These are phyloP conservation scores for Boechera stricta DNA, from an alignment of 345 rosid genomes.

Conservation along the genomic window DNA sequence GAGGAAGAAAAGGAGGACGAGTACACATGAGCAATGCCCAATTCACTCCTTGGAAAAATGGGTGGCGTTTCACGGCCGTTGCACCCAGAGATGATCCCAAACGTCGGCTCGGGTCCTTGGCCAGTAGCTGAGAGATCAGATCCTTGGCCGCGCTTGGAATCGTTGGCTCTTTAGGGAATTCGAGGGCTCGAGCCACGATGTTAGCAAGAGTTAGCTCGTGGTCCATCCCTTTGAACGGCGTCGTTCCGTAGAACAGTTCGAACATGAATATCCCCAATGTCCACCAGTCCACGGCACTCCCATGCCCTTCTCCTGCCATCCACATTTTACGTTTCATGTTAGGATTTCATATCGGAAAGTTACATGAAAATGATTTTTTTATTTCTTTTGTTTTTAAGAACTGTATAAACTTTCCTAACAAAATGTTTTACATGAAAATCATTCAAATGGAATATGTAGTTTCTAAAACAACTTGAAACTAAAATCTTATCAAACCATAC, in stretches of 20 bases:
- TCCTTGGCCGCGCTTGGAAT: constrained; percentile 70
- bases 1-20: constrained; percentile 78
- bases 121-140: constrained; percentile 67
- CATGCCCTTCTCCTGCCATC: constrained; percentile 79
- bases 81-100: constrained; percentile 86
- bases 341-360: neutral
- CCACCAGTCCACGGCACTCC: constrained; percentile 96
- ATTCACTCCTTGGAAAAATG: constrained; percentile 83
- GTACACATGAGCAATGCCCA: constrained; percentile 94
- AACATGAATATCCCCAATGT: constrained; percentile 83
- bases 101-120: constrained; percentile 77
- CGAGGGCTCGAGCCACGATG: constrained; percentile 93
- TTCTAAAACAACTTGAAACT: too few species aligned
- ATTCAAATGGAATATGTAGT: too few species aligned
- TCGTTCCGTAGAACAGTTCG: constrained; percentile 77
- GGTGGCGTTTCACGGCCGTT: constrained; percentile 79
- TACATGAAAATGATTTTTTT: neutral
- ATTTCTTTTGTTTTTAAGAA: neutral
- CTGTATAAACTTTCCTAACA: neutral
- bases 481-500: too few species aligned
- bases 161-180: constrained; percentile 77
- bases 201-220: constrained; percentile 89
- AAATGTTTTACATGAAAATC: neutral
- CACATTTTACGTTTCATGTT: constrained; percentile 2
- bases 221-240: constrained; percentile 85